Evolutionary conservation across 2,329 filamentous ascomycete species (phyloP), one percentile per base, ranked within the genome.

Genomic region (Aspergillus japonicus): DNA sequence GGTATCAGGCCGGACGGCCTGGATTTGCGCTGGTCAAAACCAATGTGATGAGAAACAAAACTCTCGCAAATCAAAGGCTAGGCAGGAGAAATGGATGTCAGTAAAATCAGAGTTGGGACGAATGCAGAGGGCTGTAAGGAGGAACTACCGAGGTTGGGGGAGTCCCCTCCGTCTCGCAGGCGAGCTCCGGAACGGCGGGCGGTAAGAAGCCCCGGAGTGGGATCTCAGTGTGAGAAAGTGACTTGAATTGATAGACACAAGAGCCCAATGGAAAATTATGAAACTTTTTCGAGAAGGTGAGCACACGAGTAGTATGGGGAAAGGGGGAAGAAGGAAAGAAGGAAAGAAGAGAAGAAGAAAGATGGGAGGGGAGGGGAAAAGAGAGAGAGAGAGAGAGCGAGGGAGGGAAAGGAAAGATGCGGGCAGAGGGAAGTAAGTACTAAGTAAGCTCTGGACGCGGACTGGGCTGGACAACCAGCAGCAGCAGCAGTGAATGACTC

Each of bases 1-100:
- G 56, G 54, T 62, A 62, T 65, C 57, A 66, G 70, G 72, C 71
- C 72, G 48, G 52, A 62, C 49, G 72, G 71, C 70, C 72, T 64
- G 62, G 29, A n/a, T 47, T 56, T 52, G 54, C 56, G 54, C 47
- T 59, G 35, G 39, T 56, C 60, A 59, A 50, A 48, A 53, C 23
- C 54, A 58, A 54, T 47, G 19, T 47, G 52, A 21, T 14, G 5
- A n/a, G 24, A 2, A 31, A 12, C 26, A 23, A 23, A 19, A n/a
- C 35, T n/a, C n/a, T 39, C 52, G 24, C 16, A 6, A 12, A 5
- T 16, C 47, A 12, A 47, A 47, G 39, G 48, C 47, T 33, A 54
- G 57, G 35, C 42, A 47, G 54, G 16, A 35, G 44, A 47, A 39
- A 33, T 50, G 53, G 16, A 31, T 31, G 54, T 29, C 39, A 42